Evolutionary conservation across 768 basidiomycete species (phyloP).

Genomic region (Leucosporidium creatinivorum): DNA sequence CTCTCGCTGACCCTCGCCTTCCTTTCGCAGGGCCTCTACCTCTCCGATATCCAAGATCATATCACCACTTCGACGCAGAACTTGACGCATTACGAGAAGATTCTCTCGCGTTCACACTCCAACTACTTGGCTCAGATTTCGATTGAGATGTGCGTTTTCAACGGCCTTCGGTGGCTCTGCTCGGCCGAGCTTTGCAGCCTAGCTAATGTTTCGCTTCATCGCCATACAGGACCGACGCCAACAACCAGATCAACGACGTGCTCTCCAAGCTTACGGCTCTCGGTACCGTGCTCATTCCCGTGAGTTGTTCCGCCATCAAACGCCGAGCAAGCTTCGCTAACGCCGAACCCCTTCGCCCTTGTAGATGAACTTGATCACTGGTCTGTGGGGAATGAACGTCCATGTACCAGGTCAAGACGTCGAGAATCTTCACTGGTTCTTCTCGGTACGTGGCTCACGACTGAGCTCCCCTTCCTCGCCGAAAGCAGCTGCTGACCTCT

Average conservation of each 20-base stretch:
- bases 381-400: constrained; percentile 81
- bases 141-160: constrained; percentile 79
- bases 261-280: constrained; percentile 93
- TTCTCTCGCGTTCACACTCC: constrained; percentile 93
- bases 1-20: neutral
- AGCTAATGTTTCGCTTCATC: neutral
- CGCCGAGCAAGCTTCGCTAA: too few species aligned
- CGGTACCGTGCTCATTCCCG: constrained; percentile 93
- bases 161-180: neutral
- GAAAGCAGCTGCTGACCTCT: too few species aligned
- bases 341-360: constrained; percentile 21
- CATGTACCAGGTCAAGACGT: constrained; percentile 81
- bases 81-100: constrained; percentile 99
- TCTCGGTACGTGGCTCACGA: constrained; percentile 36
- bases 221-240: constrained; percentile 56
- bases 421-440: constrained; percentile 48
- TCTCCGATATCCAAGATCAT: constrained; percentile 59
- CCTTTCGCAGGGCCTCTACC: constrained; percentile 23
- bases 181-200: too few species aligned
- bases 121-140: constrained; percentile 99
- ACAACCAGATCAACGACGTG: constrained; percentile 99
- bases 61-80: constrained; percentile 99
- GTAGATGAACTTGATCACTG: constrained; percentile 73
- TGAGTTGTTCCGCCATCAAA: constrained; percentile 42
- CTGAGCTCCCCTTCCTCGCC: too few species aligned